These are phyloP conservation scores for Trichocladium uniseriatum DNA, from an alignment of 495 filamentous ascomycete genomes.

Conservation along the genomic window DNA sequence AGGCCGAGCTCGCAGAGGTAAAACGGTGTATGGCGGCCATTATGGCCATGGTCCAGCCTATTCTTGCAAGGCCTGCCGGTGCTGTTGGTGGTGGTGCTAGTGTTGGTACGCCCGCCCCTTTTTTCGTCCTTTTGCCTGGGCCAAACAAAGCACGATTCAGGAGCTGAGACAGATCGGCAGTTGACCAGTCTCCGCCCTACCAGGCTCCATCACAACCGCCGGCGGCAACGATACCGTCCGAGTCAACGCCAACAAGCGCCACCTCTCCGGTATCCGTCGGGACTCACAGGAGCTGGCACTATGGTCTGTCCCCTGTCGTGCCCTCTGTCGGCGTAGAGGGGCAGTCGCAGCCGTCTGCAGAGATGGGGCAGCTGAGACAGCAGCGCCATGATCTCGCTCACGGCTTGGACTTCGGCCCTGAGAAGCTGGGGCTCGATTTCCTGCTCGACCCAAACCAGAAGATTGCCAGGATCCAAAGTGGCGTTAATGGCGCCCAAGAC, in stretches of 20 bases:
- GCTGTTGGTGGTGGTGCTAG: too few species aligned
- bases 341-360: constrained; percentile 9
- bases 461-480: constrained; percentile 28
- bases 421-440: constrained; percentile 60
- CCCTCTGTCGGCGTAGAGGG: constrained; percentile 4
- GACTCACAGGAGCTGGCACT: constrained; percentile 22
- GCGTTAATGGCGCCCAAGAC: constrained; percentile 32
- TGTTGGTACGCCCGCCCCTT: neutral
- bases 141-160: neutral
- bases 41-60: constrained; percentile 55
- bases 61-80: constrained; percentile 27
- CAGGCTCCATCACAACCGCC: constrained; percentile 3
- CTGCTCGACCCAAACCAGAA: constrained; percentile 45
- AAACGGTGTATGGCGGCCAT: constrained; percentile 51
- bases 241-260: constrained; percentile 28
- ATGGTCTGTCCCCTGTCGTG: constrained; percentile 15
- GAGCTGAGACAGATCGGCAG: neutral
- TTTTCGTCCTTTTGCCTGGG: neutral
- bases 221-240: constrained; percentile 18
- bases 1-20: constrained; percentile 63
- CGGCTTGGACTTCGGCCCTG: constrained; percentile 48
- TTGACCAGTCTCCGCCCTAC: constrained; percentile 1
- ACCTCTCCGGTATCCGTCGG: constrained; percentile 29
- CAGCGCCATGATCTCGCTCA: constrained; percentile 48
- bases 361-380: constrained; percentile 32